Conservation (phyloP, 352 stramenopile genomes). For the Phytophthora macrochlamydospora region DNA sequence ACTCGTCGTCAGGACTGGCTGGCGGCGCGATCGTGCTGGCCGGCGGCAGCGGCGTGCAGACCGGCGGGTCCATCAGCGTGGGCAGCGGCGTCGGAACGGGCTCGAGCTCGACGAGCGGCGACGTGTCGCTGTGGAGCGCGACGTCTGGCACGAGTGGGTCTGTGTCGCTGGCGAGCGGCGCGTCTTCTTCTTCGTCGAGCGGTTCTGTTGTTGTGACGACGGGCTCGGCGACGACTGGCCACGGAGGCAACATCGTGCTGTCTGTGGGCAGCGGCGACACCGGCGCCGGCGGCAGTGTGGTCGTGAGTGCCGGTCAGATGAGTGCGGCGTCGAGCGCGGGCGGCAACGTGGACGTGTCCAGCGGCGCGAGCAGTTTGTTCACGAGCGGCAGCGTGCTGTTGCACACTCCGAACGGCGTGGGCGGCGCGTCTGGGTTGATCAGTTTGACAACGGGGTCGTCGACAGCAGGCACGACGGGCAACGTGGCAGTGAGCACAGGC, state of each 20-base stretch:
- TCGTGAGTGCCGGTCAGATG: conserved; percentile 13
- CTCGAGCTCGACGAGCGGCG: conserved; percentile 5
- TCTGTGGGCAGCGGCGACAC: conserved; percentile 18
- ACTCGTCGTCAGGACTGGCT: neutral
- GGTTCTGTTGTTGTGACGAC: conserved; percentile 13
- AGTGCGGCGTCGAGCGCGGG: conserved; percentile 5
- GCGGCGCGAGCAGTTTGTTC: neutral
- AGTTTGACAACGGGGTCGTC: conserved; percentile 28
- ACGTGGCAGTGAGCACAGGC: conserved; percentile 10
- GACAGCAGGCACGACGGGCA: conserved; percentile 24
- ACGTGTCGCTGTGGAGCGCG: conserved; percentile 12
- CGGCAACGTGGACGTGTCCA: neutral
- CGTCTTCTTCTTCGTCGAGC: conserved; percentile 5
- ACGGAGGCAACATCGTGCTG: conserved; percentile 17
- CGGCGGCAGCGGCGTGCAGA: conserved; percentile 2
- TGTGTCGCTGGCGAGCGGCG: conserved; percentile 4
- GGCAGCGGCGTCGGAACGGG: conserved; percentile 6
- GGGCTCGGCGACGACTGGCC: conserved; percentile 9
- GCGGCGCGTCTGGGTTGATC: neutral
- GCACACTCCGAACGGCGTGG: conserved; percentile 26
- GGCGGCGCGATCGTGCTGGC: conserved; percentile 11
- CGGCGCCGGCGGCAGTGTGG: conserved; percentile 13
- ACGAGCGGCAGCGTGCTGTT: conserved; percentile 6
- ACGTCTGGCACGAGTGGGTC: conserved; percentile 3
- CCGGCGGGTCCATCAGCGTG: neutral